These are phyloP conservation scores for Elongisporangium senticosum DNA, from an alignment of 352 stramenopile genomes.

Conservation along the genomic window DNA sequence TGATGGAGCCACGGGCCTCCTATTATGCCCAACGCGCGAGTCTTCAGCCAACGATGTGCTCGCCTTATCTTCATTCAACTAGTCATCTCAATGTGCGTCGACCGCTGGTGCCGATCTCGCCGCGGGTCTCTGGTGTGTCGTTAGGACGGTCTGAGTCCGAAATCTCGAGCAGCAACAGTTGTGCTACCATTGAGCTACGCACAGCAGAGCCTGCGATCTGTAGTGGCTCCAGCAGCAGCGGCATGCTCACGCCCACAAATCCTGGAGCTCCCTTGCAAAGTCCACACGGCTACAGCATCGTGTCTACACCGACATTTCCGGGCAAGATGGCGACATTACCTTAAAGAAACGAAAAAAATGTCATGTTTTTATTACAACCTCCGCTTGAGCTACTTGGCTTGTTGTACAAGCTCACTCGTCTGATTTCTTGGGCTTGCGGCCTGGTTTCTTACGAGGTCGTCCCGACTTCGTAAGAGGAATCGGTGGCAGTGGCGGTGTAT, in stretches of 20 bases:
- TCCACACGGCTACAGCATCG: conserved; percentile 43
- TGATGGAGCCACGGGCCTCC: conserved; percentile 33
- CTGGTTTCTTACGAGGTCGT: conserved; percentile 46
- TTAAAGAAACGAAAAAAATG: background rate
- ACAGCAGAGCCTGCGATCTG: background rate
- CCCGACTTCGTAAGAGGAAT: conserved; percentile 33
- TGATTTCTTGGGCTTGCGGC: conserved; percentile 24
- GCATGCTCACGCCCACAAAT: conserved; percentile 19
- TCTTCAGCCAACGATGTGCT: conserved; percentile 9
- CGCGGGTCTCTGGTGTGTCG: conserved; percentile 19
- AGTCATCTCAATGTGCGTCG: conserved; percentile 16
- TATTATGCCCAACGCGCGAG: conserved; percentile 10
- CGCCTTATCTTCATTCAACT: conserved; percentile 13
- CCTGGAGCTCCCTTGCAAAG: conserved; percentile 19
- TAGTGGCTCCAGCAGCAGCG: conserved; percentile 6
- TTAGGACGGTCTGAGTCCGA: conserved; percentile 10
- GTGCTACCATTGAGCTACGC: conserved; percentile 2
- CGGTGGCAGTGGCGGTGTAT: conserved; percentile 12
- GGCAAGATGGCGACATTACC: conserved; percentile 22
- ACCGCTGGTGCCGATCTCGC: conserved; percentile 23
- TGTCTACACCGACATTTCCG: conserved; percentile 57
- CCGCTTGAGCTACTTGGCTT: background rate
- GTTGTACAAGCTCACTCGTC: background rate
- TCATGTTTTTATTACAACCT: background rate
- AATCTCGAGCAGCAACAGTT: conserved; percentile 11